Evolutionary conservation across 352 stramenopile genomes (phyloP).

Genomic region (Phytophthora sp.): DNA sequence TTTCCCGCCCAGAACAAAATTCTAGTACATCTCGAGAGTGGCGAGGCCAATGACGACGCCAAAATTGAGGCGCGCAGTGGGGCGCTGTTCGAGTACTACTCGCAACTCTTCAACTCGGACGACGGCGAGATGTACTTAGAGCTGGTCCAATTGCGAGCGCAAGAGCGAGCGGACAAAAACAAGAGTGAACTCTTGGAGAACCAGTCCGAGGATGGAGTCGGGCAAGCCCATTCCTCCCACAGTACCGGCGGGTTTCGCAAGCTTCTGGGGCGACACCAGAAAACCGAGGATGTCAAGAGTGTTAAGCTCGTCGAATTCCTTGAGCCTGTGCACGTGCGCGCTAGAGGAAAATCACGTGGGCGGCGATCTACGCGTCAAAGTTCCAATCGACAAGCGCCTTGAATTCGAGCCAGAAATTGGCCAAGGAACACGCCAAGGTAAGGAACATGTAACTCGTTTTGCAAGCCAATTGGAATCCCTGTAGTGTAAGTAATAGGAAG

Average conservation of each 20-base stretch:
- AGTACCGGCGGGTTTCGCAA: slow-evolving; percentile 38
- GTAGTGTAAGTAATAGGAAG: slow-evolving; percentile 25
- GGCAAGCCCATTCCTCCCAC: slow-evolving; percentile 5
- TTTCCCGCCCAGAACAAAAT: slow-evolving; percentile 55
- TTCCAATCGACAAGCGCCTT: slow-evolving; percentile 21
- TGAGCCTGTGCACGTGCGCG: slow-evolving; percentile 51
- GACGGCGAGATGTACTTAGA: slow-evolving; percentile 63
- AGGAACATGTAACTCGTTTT: not conserved
- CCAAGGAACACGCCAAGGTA: not conserved
- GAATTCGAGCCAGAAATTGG: not conserved
- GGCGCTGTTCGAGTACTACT: slow-evolving; percentile 72
- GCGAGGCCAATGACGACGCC: slow-evolving; percentile 54
- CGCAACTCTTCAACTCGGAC: slow-evolving; percentile 69
- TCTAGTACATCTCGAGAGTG: slow-evolving; percentile 54
- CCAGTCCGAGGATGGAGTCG: slow-evolving; percentile 7
- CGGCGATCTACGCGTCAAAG: slow-evolving; percentile 19
- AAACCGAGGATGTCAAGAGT: slow-evolving; percentile 19
- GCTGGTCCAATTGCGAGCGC: slow-evolving; percentile 40
- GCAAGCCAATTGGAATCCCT: not conserved
- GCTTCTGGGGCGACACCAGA: slow-evolving; percentile 34
- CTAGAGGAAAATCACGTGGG: slow-evolving; percentile 22
- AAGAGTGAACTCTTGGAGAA: slow-evolving; percentile 14
- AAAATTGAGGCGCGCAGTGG: slow-evolving; percentile 50
- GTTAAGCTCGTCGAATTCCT: slow-evolving; percentile 63
- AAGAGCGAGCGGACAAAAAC: slow-evolving; percentile 35